phyloP scores from a whole-genome alignment of 2,329 filamentous ascomycete species.

The Aspergillus proliferans region DNA sequence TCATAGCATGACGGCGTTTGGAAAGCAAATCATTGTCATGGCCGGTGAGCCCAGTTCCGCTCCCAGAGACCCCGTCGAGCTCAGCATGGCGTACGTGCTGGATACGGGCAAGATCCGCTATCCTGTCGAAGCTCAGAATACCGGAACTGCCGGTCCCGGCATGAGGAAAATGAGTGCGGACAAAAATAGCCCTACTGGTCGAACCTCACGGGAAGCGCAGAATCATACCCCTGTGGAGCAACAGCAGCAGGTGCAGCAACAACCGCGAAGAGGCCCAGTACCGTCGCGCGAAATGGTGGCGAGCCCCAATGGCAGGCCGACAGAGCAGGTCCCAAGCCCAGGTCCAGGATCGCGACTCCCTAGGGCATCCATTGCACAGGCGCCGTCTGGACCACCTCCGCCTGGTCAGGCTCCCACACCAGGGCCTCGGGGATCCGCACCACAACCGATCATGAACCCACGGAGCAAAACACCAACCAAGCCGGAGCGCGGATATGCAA shows the following conservation, averaged over 20 bases:
- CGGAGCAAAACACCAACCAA: conserved; percentile 49
- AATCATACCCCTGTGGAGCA: conserved; percentile 29
- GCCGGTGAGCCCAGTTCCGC: conserved; percentile 92
- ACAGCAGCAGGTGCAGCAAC: neutral
- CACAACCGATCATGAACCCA: conserved; percentile 22
- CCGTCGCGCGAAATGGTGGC: conserved; percentile 41
- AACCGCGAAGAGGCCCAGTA: conserved; percentile 31
- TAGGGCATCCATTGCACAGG: conserved; percentile 53
- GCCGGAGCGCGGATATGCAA: conserved; percentile 38
- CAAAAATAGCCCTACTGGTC: conserved; percentile 32
- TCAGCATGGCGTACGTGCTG: conserved; percentile 83
- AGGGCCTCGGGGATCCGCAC: conserved; percentile 46
- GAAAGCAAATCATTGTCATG: conserved; percentile 85
- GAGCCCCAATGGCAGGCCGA: conserved; percentile 19
- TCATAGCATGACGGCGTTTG: conserved; percentile 94
- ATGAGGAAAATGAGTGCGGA: conserved; percentile 41
- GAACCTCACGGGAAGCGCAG: conserved; percentile 40
- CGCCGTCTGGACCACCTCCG: conserved; percentile 58
- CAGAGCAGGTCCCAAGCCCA: conserved; percentile 25
- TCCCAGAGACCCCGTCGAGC: conserved; percentile 70
- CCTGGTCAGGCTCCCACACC: conserved; percentile 59
- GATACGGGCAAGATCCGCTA: conserved; percentile 97
- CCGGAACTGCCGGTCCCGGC: conserved; percentile 33
- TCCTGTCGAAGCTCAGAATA: conserved; percentile 62
- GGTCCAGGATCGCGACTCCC: conserved; percentile 53